Conservation (phyloP, 257 asterid genomes). For the Petrea volubilis region DNA sequence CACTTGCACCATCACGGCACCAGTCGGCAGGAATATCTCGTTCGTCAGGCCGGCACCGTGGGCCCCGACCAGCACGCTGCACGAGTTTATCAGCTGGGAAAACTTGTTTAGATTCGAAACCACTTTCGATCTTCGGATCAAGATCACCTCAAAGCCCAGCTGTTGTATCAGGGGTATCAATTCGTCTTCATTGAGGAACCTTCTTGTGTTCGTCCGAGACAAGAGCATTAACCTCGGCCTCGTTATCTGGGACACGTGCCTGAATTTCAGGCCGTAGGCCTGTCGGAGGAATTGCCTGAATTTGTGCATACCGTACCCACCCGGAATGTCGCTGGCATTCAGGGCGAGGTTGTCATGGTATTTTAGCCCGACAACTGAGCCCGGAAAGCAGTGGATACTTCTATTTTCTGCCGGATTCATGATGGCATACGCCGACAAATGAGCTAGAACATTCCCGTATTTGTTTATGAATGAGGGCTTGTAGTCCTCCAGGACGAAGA, state of each 20-base stretch:
- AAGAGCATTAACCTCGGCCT: conserved; percentile 61
- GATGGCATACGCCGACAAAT: conserved; percentile 42
- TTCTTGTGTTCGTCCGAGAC: conserved; percentile 65
- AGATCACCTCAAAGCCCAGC: conserved; percentile 59
- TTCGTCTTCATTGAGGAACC: conserved; percentile 57
- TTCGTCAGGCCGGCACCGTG: conserved; percentile 97
- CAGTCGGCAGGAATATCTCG: conserved; percentile 69
- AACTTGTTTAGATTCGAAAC: conserved; percentile 61
- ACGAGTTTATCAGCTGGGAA: conserved; percentile 60
- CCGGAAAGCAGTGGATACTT: conserved; percentile 79
- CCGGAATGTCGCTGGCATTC: conserved; percentile 43
- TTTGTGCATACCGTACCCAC: conserved; percentile 42
- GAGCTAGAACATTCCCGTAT: conserved; percentile 51
- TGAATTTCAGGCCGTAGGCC: conserved; percentile 28
- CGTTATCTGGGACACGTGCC: conserved; percentile 32
- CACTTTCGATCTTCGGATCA: conserved; percentile 51
- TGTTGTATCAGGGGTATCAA: conserved; percentile 43
- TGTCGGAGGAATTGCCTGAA: conserved; percentile 40
- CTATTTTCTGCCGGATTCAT: conserved; percentile 54
- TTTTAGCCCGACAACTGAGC: conserved; percentile 65
- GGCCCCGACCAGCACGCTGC: conserved; percentile 80
- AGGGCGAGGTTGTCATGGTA: conserved; percentile 67
- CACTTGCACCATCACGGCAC: conserved; percentile 74
- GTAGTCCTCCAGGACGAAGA: conserved; percentile 62
- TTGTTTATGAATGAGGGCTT: conserved; percentile 63